Conservation (phyloP, 768 basidiomycete species). For the Russula ochroleuca region DNA sequence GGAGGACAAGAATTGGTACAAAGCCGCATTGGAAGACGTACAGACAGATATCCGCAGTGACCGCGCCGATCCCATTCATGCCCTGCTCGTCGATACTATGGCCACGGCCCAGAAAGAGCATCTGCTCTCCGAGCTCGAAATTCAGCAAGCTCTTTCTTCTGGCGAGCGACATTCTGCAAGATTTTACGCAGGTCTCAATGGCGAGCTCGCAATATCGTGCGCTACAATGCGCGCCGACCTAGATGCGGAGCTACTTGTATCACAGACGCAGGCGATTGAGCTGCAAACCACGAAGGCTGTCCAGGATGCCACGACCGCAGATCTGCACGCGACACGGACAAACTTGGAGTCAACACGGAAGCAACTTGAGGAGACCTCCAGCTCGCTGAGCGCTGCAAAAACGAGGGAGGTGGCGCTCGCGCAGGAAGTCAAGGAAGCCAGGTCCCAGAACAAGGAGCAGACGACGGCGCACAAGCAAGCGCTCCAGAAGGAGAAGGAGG, state of each 20-base stretch:
- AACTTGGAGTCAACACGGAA: slow-evolving; percentile 28
- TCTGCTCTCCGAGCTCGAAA: slow-evolving; percentile 16
- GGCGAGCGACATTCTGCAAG: slow-evolving; percentile 7
- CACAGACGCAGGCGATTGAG: slow-evolving; percentile 34
- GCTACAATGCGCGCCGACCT: slow-evolving; percentile 25
- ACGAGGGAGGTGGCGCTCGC: slow-evolving; percentile 30
- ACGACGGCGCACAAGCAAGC: slow-evolving; percentile 32
- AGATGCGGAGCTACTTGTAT: slow-evolving; percentile 20
- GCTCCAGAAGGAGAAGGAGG: slow-evolving; percentile 36
- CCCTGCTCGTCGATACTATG: neutral
- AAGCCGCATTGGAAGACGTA: slow-evolving; percentile 12
- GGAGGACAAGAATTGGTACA: slow-evolving; percentile 25
- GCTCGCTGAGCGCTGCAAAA: slow-evolving; percentile 27
- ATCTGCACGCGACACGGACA: slow-evolving; percentile 36
- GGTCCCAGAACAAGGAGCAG: slow-evolving; percentile 35
- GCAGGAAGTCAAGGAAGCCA: slow-evolving; percentile 31
- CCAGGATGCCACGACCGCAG: slow-evolving; percentile 41
- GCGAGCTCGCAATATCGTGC: slow-evolving; percentile 29
- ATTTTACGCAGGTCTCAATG: slow-evolving; percentile 25
- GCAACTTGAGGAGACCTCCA: slow-evolving; percentile 29
- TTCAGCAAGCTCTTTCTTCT: neutral
- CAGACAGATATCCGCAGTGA: neutral
- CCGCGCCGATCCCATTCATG: neutral
- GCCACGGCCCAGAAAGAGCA: slow-evolving; percentile 4
- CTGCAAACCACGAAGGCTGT: slow-evolving; percentile 41